Evolutionary conservation across 2,329 filamentous ascomycete genomes (phyloP).

Genomic region (Apiospora kogelbergensis): DNA sequence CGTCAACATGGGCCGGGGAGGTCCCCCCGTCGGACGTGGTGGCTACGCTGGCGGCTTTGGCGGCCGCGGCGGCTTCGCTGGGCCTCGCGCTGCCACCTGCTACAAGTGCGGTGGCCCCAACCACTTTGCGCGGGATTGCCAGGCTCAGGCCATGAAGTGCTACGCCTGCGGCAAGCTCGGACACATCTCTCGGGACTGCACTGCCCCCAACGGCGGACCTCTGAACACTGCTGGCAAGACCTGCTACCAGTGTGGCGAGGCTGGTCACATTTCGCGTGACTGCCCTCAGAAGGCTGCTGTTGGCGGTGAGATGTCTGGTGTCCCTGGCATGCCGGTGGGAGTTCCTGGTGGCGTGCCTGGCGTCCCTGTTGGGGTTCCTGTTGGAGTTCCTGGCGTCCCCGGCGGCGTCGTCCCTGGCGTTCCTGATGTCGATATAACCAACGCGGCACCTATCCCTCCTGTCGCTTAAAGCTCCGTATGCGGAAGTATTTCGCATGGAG

Average conservation of each 20-base stretch:
- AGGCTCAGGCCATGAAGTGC: conserved; percentile 98
- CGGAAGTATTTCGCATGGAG: neutral
- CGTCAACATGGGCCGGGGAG: conserved; percentile 61
- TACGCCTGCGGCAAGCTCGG: conserved; percentile 95
- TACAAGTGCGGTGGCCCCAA: conserved; percentile 85
- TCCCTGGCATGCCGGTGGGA: neutral
- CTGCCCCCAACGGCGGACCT: conserved; percentile 91
- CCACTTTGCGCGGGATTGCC: conserved; percentile 97
- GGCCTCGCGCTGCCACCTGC: conserved; percentile 68
- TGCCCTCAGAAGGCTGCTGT: conserved; percentile 72
- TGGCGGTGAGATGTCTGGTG: conserved; percentile 46
- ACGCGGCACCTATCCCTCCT: conserved; percentile 26
- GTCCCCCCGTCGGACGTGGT: conserved; percentile 66
- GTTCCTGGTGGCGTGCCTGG: neutral
- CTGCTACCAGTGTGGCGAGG: conserved; percentile 96
- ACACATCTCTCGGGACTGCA: conserved; percentile 93
- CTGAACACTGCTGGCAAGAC: conserved; percentile 97
- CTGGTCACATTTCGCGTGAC: conserved; percentile 93
- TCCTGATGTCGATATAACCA: conserved; percentile 27
- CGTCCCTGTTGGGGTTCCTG: neutral
- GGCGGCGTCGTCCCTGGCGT: conserved; percentile 11
- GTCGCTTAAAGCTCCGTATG: conserved; percentile 25
- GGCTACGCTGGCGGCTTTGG: conserved; percentile 61
- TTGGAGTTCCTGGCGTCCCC: neutral
- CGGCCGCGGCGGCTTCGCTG: conserved; percentile 73